A percentile compares a stretch with the other conserved stretches of the same genome.
These are phyloP conservation scores for Datisca glomerata DNA, from an alignment of 306 rosid genomes.

Conservation along the genomic window DNA sequence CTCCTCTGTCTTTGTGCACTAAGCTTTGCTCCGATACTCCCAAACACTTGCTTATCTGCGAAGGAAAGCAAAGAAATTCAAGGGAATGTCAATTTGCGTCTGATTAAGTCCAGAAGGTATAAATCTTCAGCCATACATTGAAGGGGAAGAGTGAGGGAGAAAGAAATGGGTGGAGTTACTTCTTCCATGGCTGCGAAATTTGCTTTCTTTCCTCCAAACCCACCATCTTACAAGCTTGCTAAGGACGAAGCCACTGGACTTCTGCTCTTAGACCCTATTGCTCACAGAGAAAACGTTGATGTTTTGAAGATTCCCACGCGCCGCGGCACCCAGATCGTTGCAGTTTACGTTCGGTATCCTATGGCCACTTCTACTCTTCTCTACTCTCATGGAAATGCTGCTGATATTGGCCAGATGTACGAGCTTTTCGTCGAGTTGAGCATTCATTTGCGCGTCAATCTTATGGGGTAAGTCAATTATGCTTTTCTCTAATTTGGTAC, in stretches of 20 bases:
- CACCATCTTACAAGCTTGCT: conserved; percentile 57
- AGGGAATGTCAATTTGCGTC: background rate
- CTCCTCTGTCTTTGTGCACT: conserved; percentile 2
- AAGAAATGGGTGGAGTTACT: conserved; percentile 69
- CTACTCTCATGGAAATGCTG: conserved; percentile 80
- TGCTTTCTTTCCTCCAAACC: conserved; percentile 80
- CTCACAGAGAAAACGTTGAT: conserved; percentile 73
- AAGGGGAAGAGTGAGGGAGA: background rate
- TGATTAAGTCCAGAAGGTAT: conserved; percentile 1
- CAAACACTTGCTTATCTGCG: conserved; percentile 3
- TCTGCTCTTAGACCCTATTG: conserved; percentile 36
- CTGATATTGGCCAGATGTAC: conserved; percentile 84
- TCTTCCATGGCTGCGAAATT: conserved; percentile 90
- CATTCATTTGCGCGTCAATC: conserved; percentile 60
- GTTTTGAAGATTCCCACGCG: conserved; percentile 60
- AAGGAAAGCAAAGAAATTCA: conserved; percentile 4
- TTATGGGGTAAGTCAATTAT: conserved; percentile 61
- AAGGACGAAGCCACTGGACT: conserved; percentile 42
- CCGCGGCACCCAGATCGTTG: conserved; percentile 74
- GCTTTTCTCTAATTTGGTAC: too few species aligned
- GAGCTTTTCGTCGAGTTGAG: conserved; percentile 76
- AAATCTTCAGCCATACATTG: background rate
- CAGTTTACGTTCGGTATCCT: conserved; percentile 62
- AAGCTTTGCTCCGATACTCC: conserved; percentile 3
- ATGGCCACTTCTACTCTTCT: conserved; percentile 69